Evolutionary conservation across 306 rosid genomes (phyloP), one percentile per base, ranked within the genome.

Genomic region (Glycyrrhiza uralensis): DNA sequence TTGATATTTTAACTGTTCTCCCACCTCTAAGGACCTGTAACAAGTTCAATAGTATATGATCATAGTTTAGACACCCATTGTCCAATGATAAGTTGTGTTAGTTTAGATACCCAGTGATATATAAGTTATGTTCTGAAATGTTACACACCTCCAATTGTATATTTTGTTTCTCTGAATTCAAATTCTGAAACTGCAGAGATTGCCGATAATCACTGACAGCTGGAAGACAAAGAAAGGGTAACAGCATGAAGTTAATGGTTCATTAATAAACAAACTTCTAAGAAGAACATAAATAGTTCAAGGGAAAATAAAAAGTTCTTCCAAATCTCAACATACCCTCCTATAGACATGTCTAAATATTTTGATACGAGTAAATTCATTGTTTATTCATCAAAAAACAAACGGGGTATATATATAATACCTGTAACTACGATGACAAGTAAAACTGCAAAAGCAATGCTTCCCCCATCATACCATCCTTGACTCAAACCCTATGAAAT

Each of bases 381-480:
- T 18, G 44, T 19, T 23, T 59, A 52, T 58, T 68, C 17, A 42
- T 41, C 57, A 11, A 46, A 46, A 61, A 72, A 4, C 2, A 24
- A 47, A 59, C 52, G 51, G 26, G 14, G 22, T 35, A n/a, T 65
- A 57, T 14, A 74, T 61, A 36, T 44, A 82, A 10, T 85, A 94
- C 99, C 99, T 71, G 99, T 94, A 66, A 94, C 99, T 39, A 89
- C 72, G 66, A 91, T 88, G 67, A 94, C 99, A 75, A 94, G 95
- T 33, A 85, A 8, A 55, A 94, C 99, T 70, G 99, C 99, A 63
- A 91, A 84, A 64, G 88, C 71, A 81, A 91, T 94, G 83, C 99
- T 91, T 58, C 95, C 97, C 71, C 99, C 96, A 81, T 94, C 99
- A 72, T 87, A 89, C 97, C 97, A 94, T 76, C 99, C 99, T 82